These are phyloP conservation scores for Aspergillus quadricinctus DNA, from an alignment of 2,329 filamentous ascomycete genomes.

Conservation along the genomic window DNA sequence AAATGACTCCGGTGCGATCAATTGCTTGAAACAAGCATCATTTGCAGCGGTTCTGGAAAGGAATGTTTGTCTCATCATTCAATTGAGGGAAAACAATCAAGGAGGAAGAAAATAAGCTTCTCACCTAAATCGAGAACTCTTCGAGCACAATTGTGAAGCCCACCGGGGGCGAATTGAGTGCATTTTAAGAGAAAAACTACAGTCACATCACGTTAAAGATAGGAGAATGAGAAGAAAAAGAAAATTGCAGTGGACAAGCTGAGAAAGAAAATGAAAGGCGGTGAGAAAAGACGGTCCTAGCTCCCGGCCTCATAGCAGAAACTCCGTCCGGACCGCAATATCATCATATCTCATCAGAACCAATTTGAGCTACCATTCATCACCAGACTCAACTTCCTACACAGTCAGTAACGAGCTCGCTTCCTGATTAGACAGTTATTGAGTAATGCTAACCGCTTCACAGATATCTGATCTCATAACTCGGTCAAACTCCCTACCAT, in stretches of 20 bases:
- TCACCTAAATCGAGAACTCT: conserved; percentile 32
- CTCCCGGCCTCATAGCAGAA: conserved; percentile 15
- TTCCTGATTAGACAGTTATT: background rate
- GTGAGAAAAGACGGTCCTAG: conserved; percentile 23
- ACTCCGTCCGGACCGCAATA: conserved; percentile 1
- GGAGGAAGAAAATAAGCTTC: conserved; percentile 12
- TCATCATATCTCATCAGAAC: conserved; percentile 3
- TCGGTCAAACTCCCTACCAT: background rate
- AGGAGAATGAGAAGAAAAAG: conserved; percentile 11
- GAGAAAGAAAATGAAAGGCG: conserved; percentile 18
- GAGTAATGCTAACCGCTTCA: background rate
- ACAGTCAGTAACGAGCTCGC: background rate
- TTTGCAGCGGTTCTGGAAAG: conserved; percentile 64
- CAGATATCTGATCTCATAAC: background rate
- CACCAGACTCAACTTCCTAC: background rate
- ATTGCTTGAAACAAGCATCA: conserved; percentile 51
- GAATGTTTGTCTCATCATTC: conserved; percentile 42
- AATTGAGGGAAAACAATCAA: conserved; percentile 8
- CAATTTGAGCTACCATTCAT: background rate
- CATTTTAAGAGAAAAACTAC: conserved; percentile 29
- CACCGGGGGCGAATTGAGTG: conserved; percentile 35
- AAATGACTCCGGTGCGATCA: conserved; percentile 33
- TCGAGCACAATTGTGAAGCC: conserved; percentile 29
- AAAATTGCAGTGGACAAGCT: conserved; percentile 2
- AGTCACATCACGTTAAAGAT: conserved; percentile 21